Evolutionary conservation across 805 yeast genomes (phyloP).

Genomic region (Schizosaccharomyces octosporus): DNA sequence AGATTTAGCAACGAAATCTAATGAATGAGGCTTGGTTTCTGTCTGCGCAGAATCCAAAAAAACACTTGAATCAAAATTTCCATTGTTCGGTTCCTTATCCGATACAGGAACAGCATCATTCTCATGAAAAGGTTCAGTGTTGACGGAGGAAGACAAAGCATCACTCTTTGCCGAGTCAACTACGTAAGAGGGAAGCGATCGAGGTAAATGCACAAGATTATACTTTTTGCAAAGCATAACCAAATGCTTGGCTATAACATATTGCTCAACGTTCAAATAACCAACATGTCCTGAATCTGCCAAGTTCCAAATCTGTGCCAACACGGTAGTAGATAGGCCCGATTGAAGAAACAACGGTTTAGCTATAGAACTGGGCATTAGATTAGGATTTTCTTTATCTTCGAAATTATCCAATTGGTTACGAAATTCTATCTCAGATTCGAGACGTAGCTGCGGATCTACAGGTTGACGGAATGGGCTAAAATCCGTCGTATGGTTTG

Average conservation of each 20-base stretch:
- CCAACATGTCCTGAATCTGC: constrained; percentile 78
- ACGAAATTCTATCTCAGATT: background rate
- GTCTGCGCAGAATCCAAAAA: background rate
- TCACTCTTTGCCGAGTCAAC: background rate
- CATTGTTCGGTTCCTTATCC: background rate
- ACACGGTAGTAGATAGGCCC: constrained; percentile 53
- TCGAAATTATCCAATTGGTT: background rate
- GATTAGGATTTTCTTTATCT: background rate
- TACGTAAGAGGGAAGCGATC: background rate
- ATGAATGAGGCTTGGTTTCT: background rate
- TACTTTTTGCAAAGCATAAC: constrained; percentile 16
- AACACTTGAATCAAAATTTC: background rate
- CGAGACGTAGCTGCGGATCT: background rate
- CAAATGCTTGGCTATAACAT: constrained; percentile 78
- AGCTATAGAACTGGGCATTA: constrained; percentile 15
- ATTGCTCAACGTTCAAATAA: constrained; percentile 52
- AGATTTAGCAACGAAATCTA: background rate
- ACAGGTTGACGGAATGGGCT: background rate
- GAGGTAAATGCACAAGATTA: background rate
- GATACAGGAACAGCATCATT: background rate
- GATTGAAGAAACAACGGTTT: constrained; percentile 79
- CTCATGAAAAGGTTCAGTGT: background rate
- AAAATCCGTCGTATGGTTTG: background rate
- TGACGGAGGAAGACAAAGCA: background rate
- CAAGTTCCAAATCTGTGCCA: constrained; percentile 85